phyloP scores from a whole-genome alignment of 2,329 filamentous ascomycete genomes.

The Colletotrichum simmondsii region DNA sequence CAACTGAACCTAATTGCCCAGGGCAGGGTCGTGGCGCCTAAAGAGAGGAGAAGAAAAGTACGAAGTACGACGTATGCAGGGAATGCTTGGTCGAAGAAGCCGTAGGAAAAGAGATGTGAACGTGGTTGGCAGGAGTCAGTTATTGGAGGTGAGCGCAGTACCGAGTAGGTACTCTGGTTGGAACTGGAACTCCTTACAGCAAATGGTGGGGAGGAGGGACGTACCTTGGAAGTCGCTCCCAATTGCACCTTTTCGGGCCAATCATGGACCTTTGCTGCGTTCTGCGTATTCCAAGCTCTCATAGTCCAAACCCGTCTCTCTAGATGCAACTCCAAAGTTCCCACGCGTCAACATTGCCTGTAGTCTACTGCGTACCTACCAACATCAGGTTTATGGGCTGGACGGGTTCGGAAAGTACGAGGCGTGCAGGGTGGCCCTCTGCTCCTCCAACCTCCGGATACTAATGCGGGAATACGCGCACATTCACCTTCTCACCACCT shows the following conservation, averaged over 20 bases:
- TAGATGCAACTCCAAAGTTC: neutral
- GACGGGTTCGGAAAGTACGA: neutral
- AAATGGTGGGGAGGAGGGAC: neutral
- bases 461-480: neutral
- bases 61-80: neutral
- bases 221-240: neutral
- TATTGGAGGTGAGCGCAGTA: too few relatives aligned
- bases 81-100: neutral
- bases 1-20: too few relatives aligned
- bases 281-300: neutral
- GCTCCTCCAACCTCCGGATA: neutral
- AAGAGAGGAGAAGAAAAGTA: neutral
- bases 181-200: too few relatives aligned
- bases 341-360: too few relatives aligned
- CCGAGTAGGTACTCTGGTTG: too few relatives aligned
- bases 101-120: neutral
- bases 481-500: neutral
- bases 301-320: neutral
- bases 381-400: neutral
- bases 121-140: neutral
- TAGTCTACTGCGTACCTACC: neutral
- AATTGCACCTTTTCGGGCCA: neutral
- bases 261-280: neutral
- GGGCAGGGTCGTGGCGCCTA: neutral
- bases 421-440: neutral